Conservation (phyloP, 192 early-diverging fungal genomes). For the Pilobolus umbonatus region DNA sequence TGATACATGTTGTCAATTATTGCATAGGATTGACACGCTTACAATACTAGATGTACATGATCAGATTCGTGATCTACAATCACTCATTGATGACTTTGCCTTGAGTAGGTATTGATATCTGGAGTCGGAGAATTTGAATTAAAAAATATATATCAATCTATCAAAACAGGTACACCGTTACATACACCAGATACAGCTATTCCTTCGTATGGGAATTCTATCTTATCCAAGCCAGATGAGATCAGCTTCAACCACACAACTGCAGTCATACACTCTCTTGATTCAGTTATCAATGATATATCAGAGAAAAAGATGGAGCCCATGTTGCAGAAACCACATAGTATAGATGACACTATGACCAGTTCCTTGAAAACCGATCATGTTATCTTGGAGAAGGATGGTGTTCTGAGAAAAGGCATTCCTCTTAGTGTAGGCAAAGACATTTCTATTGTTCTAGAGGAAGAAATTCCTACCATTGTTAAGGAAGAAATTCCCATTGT, state of each 20-base stretch:
- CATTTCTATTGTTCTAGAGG: no score
- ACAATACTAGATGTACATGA: conserved; percentile 19
- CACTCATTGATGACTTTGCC: conserved; percentile 30
- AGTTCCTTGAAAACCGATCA: not conserved
- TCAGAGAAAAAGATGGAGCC: not conserved
- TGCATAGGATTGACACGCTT: no score
- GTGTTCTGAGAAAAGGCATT: conserved; percentile 2
- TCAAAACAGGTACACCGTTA: not conserved
- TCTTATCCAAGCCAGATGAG: not conserved
- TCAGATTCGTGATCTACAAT: conserved; percentile 26
- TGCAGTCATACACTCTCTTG: not conserved
- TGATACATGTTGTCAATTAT: no score
- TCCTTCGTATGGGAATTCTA: no score
- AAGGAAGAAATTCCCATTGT: no score
- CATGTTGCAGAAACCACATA: not conserved
- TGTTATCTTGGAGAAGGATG: not conserved
- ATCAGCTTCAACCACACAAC: not conserved
- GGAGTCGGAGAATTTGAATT: not conserved
- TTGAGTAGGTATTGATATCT: not conserved
- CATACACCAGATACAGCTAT: not conserved
- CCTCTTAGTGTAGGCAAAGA: not conserved
- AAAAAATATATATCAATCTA: not conserved
- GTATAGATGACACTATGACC: no score
- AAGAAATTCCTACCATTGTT: no score
- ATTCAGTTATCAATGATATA: conserved; percentile 11